Evolutionary conservation across 2,329 filamentous ascomycete genomes (phyloP).

Genomic region (Monilinia fructicola): DNA sequence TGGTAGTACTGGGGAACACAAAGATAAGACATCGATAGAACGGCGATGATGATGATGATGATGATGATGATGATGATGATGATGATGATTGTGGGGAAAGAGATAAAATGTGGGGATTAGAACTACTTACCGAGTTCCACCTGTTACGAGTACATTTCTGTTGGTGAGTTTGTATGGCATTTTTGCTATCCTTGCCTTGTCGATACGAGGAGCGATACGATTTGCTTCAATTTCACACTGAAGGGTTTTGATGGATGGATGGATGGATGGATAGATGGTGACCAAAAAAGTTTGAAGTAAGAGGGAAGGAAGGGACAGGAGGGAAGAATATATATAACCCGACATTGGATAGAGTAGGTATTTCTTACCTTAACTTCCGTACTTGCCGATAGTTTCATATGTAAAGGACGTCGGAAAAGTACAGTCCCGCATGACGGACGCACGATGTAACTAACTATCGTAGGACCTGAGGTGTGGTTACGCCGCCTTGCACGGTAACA

Average conservation of each 20-base stretch:
- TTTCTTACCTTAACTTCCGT: not conserved
- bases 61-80: too few species aligned
- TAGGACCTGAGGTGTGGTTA: not conserved
- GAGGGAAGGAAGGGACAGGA: not conserved
- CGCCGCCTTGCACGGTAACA: not conserved
- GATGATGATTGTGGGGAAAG: not conserved
- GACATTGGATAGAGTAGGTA: too few species aligned
- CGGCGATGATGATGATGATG: not conserved
- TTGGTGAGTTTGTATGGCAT: slow-evolving; percentile 65
- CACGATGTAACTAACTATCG: not conserved
- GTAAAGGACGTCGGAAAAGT: not conserved
- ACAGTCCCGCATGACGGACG: slow-evolving; percentile 3
- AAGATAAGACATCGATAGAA: not conserved
- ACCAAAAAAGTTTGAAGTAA: not conserved
- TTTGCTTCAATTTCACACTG: not conserved
- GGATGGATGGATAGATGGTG: not conserved
- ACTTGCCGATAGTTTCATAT: not conserved
- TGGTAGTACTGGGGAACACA: not conserved
- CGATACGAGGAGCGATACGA: not conserved
- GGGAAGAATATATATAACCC: too few species aligned
- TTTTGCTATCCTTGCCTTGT: slow-evolving; percentile 22
- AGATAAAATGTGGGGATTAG: not conserved
- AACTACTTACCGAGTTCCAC: slow-evolving; percentile 57
- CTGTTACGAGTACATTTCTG: slow-evolving; percentile 64
- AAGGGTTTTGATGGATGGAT: not conserved